Base-by-base conservation (phyloP, 176 grass and related monocot genomes). In the Calamus simplicifolius region DNA sequence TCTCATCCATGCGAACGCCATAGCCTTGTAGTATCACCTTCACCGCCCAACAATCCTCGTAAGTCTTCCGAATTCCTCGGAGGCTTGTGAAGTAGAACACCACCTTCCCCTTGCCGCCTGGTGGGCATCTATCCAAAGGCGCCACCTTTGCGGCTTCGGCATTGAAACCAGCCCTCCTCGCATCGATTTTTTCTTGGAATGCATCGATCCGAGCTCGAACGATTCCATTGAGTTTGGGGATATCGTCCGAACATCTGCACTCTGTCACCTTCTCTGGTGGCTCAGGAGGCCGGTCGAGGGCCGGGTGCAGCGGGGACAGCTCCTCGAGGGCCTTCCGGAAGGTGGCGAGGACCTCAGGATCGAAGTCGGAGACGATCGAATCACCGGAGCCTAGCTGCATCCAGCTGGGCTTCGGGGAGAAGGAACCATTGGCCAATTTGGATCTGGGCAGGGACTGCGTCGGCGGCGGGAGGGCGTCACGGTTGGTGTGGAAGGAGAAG, bases 61-160 rank as follows among this genome's bases (percentile, higher is more conserved):
- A 91, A 29, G 92, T 97, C 70, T 75, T 87, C 25, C 92, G 80
- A 63, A 97, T 74, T 19, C 92, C 87, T 52, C 92, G 81, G 38
- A 97, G 72, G 81, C 87, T 97, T 14, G 92, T 97, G 27, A 91
- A 66, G 70, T 97, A 97, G 23, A 91, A 23, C 51, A 90, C 83
- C 61, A 91, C 83, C 67, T 81, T 88, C 26, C 71, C 30, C 19
- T 38, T 48, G 52, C 78, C 62, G 0, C 68, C 73, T 19, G 91
- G 77, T 25, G 80, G 77, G 4, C 27, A n/a, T 5, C 56, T 54
- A 28, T 50, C 13, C 0, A 49, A 29, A 21, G 71, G 10, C 0
- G 73, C n/a, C 19, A 74, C 69, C 48, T 51, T 56, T 70, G 76
- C 79, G 28, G 29, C 25, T 19, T 18, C 43, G 15, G 58, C 15